Evolutionary conservation across 441 rosid species (phyloP), one percentile per base, ranked within the genome.

Genomic region (Adansonia gregorii): DNA sequence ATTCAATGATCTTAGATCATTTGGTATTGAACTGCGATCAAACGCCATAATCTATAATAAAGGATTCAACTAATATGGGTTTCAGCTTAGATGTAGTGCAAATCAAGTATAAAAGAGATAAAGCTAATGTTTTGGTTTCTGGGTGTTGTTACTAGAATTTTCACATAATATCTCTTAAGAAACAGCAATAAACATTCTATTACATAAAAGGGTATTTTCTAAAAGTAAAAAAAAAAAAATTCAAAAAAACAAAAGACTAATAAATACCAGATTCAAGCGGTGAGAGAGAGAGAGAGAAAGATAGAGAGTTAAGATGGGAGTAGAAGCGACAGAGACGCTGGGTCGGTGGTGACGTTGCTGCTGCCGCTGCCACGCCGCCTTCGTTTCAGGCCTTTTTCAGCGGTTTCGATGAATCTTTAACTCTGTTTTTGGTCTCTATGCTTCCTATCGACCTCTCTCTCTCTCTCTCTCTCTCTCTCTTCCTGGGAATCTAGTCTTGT

Each of bases 21-120:
- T 80, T 3, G 89, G 86, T 1, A 81, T 49, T 11, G 84, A 83
- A 72, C 76, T 87, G 22, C 86, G 91, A 86, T 92, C 96, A 84
- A 87, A 86, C 61, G 89, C 93, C 94, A 92, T 89, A 43, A 59
- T 19, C 81, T 76, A 39, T 56, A 67, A 52, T 22, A 49, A 27
- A 11, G 72, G 56, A 70, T 19, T 67, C 39, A 82, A 73, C 48
- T 76, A 8, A 20, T 58, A 52, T 54, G 31, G 14, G 39, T 81
- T 61, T 66, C 35, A 80, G 69, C 58, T 76, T 4, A 19, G 63
- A 35, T 61, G 45, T 14, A 19, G 48, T 82, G 48, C 54, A 10
- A 60, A 77, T 77, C 74, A 49, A 67, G 73, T 19, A 39, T 41
- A 22, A n/a, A 75, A 4, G 11, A 19, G 10, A 64, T 9, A 73